phyloP scores from a whole-genome alignment of 2,329 filamentous ascomycete species.

The Aspergillus caelatus region DNA sequence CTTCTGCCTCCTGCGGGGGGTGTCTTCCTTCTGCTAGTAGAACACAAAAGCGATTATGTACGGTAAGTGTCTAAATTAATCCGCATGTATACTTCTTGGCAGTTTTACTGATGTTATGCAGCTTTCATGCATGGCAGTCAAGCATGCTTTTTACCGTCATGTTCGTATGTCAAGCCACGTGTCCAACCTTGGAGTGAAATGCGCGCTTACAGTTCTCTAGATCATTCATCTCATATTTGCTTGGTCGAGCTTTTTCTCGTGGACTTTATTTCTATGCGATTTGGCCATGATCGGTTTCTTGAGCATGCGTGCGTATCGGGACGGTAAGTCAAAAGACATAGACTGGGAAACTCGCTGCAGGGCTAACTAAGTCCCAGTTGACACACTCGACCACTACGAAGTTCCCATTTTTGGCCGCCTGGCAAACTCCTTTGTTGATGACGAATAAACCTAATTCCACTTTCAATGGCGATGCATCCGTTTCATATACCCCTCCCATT shows the following conservation, averaged over 20 bases:
- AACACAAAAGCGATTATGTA: constrained; percentile 97
- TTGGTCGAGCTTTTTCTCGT: constrained; percentile 82
- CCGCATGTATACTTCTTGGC: too few relatives aligned
- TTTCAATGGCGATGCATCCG: not conserved
- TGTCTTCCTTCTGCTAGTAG: constrained; percentile 79
- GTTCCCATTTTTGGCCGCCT: constrained; percentile 83
- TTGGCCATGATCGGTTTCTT: constrained; percentile 75
- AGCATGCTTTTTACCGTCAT: constrained; percentile 76
- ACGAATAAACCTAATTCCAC: constrained; percentile 60
- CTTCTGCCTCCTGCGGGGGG: constrained; percentile 82
- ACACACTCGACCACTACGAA: constrained; percentile 72
- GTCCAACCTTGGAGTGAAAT: not conserved
- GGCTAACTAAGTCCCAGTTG: constrained; percentile 49
- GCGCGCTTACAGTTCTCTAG: constrained; percentile 48
- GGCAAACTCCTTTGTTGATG: constrained; percentile 87
- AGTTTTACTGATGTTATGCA: constrained; percentile 37
- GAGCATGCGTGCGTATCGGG: constrained; percentile 77
- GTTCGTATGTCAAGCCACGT: constrained; percentile 49
- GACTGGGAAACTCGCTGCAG: not conserved
- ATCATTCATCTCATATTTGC: constrained; percentile 82
- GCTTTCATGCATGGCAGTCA: constrained; percentile 96
- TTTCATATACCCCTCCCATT: not conserved
- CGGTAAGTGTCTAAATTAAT: constrained; percentile 56
- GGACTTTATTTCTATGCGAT: constrained; percentile 78
- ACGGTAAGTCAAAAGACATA: constrained; percentile 59